Conservation (phyloP, 1,284 basidiomycete species). For the Ceratobasidium sp. region DNA sequence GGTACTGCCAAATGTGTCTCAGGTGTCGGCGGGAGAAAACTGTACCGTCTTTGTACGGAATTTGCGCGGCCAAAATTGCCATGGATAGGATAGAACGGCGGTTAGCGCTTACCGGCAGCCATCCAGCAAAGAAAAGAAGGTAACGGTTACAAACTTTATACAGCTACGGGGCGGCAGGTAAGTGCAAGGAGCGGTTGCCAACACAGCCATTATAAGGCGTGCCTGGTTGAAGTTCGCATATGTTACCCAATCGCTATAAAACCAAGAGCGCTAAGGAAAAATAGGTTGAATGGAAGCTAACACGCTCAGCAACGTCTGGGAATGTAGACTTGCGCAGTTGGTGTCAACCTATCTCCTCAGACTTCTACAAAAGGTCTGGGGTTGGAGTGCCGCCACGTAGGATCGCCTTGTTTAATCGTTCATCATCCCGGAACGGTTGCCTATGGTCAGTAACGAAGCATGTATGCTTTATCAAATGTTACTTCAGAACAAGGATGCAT, state of each 20-base stretch:
- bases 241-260: slow-evolving; percentile 63
- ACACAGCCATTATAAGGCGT: slow-evolving; percentile 38
- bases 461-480: slow-evolving; percentile 59
- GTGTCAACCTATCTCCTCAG: slow-evolving; percentile 63
- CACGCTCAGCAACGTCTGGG: slow-evolving; percentile 64
- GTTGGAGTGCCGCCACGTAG: slow-evolving; percentile 49
- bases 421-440: slow-evolving; percentile 62
- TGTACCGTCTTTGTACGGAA: too few relatives aligned
- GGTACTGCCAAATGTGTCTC: too few relatives aligned
- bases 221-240: slow-evolving; percentile 76
- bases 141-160: slow-evolving; percentile 60
- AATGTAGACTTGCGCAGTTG: slow-evolving; percentile 63
- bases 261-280: not conserved
- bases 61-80: too few relatives aligned
- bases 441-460: slow-evolving; percentile 75
- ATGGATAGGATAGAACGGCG: too few relatives aligned
- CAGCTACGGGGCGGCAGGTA: slow-evolving; percentile 55
- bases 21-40: too few relatives aligned
- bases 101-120: slow-evolving; percentile 57
- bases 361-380: slow-evolving; percentile 60
- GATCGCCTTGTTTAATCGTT: slow-evolving; percentile 53
- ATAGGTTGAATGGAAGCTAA: slow-evolving; percentile 31
- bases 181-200: not conserved
- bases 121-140: not conserved
- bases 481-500: not conserved